Evolutionary conservation across 371 early-diverging fungal genomes (phyloP).

Genomic region (Rhizopus microsporus): DNA sequence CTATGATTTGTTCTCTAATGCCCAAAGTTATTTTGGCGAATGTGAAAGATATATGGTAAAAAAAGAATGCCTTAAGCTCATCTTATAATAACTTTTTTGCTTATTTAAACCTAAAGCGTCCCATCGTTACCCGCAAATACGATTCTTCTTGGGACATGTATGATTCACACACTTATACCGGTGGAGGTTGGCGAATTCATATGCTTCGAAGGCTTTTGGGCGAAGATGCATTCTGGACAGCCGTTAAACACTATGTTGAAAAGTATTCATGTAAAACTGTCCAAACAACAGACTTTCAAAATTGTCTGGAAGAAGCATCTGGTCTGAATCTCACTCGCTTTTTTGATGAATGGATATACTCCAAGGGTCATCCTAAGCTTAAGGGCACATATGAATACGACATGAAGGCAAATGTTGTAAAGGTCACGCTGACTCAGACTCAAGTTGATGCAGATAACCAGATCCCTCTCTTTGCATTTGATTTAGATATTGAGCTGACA

Average conservation of each 20-base stretch:
- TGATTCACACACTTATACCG: constrained; percentile 57
- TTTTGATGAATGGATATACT: constrained; percentile 66
- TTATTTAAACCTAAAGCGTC: constrained; percentile 29
- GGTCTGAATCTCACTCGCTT: constrained; percentile 60
- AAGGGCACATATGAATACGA: constrained; percentile 45
- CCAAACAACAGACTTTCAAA: constrained; percentile 59
- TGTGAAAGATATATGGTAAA: constrained; percentile 45
- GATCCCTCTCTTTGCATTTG: constrained; percentile 55
- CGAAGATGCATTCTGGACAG: constrained; percentile 57
- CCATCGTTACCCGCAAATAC: constrained; percentile 55
- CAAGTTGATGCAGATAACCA: constrained; percentile 37
- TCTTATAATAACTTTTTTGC: constrained; percentile 1
- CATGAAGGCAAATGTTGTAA: constrained; percentile 24
- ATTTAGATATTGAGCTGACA: constrained; percentile 49
- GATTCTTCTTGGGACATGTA: constrained; percentile 58
- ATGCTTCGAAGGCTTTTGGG: constrained; percentile 58
- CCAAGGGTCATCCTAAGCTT: constrained; percentile 57
- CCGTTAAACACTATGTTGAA: constrained; percentile 46
- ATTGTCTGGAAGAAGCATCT: constrained; percentile 45
- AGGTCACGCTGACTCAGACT: constrained; percentile 53
- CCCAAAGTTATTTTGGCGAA: constrained; percentile 38
- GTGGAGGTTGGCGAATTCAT: constrained; percentile 57
- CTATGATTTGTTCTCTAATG: constrained; percentile 37
- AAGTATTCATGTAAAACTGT: constrained; percentile 38
- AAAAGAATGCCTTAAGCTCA: not conserved